Percentiles rank a stretch among this genome's conserved stretches.
Evolutionary conservation across 768 basidiomycete species (phyloP).

Genomic region (Crepidotus variabilis): DNA sequence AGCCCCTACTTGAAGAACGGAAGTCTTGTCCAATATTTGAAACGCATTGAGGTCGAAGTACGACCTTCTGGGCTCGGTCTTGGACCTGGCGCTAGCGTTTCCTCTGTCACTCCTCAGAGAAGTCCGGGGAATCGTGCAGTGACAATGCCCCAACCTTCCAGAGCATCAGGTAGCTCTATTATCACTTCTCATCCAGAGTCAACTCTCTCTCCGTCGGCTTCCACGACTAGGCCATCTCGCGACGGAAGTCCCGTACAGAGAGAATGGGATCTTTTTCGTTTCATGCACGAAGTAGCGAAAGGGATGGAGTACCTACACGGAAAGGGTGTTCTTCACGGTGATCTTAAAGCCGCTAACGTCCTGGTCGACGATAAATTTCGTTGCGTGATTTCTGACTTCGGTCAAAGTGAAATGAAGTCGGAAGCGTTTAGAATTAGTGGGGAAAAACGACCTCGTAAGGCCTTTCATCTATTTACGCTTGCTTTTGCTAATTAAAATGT

Average conservation of each 20-base stretch:
- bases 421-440: constrained; percentile 67
- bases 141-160: constrained; percentile 7
- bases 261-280: constrained; percentile 48
- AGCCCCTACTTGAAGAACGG: constrained; percentile 69
- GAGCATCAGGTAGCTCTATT: not conserved
- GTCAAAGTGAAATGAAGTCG: constrained; percentile 76
- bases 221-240: constrained; percentile 6
- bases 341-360: constrained; percentile 78
- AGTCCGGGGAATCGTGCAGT: constrained; percentile 10
- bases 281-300: constrained; percentile 75
- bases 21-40: constrained; percentile 57
- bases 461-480: not conserved
- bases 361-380: constrained; percentile 64
- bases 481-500: not conserved
- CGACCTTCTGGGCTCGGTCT: constrained; percentile 18
- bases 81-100: constrained; percentile 7
- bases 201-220: not conserved
- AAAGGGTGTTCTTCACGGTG: constrained; percentile 70
- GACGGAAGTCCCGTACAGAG: constrained; percentile 12
- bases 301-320: constrained; percentile 82
- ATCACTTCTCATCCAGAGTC: not conserved
- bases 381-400: constrained; percentile 81
- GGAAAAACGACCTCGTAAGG: constrained; percentile 40
- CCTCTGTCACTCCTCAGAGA: constrained; percentile 1
- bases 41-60: constrained; percentile 26